Percentiles rank a stretch among this genome's conserved stretches.
These are phyloP conservation scores for Dactylellina haptotyla DNA, from an alignment of 2,329 filamentous ascomycete species.

Conservation along the genomic window DNA sequence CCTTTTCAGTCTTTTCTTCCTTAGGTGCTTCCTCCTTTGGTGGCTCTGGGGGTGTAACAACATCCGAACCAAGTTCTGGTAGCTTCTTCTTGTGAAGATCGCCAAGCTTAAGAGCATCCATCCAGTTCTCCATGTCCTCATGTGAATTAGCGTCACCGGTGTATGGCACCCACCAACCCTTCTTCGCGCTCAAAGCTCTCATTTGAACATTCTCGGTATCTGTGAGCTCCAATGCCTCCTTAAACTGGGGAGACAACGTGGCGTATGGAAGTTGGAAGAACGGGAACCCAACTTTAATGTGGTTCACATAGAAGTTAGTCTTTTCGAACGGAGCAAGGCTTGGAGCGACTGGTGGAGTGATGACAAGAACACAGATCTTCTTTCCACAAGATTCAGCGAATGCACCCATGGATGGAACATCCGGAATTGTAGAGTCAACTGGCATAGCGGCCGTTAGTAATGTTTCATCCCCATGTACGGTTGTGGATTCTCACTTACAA, in stretches of 20 bases:
- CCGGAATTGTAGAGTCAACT: slow-evolving; percentile 70
- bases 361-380: slow-evolving; percentile 70
- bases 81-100: slow-evolving; percentile 83
- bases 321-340: slow-evolving; percentile 80
- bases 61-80: slow-evolving; percentile 69
- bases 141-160: slow-evolving; percentile 68
- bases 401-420: slow-evolving; percentile 73
- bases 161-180: slow-evolving; percentile 85
- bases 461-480: neutral
- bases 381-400: slow-evolving; percentile 69
- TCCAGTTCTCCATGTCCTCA: slow-evolving; percentile 79
- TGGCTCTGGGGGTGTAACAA: slow-evolving; percentile 59
- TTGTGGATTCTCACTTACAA: slow-evolving; percentile 56
- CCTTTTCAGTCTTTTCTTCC: slow-evolving; percentile 61
- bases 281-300: slow-evolving; percentile 72
- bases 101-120: slow-evolving; percentile 89
- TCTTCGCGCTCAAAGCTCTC: slow-evolving; percentile 83
- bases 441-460: slow-evolving; percentile 63
- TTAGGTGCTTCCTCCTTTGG: slow-evolving; percentile 57
- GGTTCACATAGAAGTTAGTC: slow-evolving; percentile 67
- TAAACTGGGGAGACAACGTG: slow-evolving; percentile 67
- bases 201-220: slow-evolving; percentile 67
- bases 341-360: slow-evolving; percentile 16
- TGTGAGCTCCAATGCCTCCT: slow-evolving; percentile 71
- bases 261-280: slow-evolving; percentile 77